Conservation (phyloP, 1,284 basidiomycete genomes). For the Rugosomyces carneus region DNA sequence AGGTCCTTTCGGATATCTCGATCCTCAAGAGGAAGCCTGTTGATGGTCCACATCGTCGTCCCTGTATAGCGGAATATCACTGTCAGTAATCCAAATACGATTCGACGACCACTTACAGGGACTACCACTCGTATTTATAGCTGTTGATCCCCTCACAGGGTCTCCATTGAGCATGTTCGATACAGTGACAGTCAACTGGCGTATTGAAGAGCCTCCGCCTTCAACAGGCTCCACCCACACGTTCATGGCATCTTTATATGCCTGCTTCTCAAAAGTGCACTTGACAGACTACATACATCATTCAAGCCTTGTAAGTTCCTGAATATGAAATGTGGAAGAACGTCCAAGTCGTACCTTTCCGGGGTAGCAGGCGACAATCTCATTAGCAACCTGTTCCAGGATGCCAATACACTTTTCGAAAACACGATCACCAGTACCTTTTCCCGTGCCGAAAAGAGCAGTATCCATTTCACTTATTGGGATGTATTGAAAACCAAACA, state of each 20-base stretch:
- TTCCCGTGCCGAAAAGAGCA: slow-evolving; percentile 61
- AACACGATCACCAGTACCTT: slow-evolving; percentile 60
- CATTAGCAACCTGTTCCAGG: slow-evolving; percentile 66
- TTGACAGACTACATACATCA: slow-evolving; percentile 41
- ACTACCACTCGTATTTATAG: slow-evolving; percentile 25
- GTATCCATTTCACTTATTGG: slow-evolving; percentile 85
- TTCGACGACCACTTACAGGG: slow-evolving; percentile 33
- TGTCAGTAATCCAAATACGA: not conserved
- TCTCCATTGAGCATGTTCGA: slow-evolving; percentile 28
- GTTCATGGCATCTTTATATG: slow-evolving; percentile 38
- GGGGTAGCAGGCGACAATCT: slow-evolving; percentile 62
- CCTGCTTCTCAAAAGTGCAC: slow-evolving; percentile 53
- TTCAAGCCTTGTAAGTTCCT: not conserved
- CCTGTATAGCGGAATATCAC: slow-evolving; percentile 31
- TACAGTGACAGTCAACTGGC: slow-evolving; percentile 30
- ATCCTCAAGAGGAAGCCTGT: slow-evolving; percentile 27
- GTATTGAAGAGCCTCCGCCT: slow-evolving; percentile 29
- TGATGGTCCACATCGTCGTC: slow-evolving; percentile 47
- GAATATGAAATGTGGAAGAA: not conserved
- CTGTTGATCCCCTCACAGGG: slow-evolving; percentile 27
- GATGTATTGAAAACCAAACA: slow-evolving; percentile 96
- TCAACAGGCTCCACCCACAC: slow-evolving; percentile 62
- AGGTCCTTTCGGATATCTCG: slow-evolving; percentile 30
- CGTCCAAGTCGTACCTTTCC: slow-evolving; percentile 42
- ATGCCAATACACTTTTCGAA: slow-evolving; percentile 76